phyloP scores from a whole-genome alignment of 1,284 basidiomycete species.

The Sporisorium exsertum region DNA sequence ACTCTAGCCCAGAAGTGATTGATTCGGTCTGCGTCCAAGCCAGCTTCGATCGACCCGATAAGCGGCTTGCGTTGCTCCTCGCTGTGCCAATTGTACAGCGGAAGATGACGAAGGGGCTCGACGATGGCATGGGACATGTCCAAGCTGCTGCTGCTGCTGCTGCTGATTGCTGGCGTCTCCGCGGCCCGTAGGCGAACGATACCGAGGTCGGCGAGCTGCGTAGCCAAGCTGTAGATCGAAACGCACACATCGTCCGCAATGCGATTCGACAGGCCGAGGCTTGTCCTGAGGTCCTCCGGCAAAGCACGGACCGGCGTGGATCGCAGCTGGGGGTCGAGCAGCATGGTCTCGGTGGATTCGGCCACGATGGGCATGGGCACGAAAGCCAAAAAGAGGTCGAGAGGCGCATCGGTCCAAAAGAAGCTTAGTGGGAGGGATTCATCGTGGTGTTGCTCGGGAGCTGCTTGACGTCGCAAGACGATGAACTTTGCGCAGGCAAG shows the following conservation, averaged over 20 bases:
- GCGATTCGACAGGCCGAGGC: constrained; percentile 19
- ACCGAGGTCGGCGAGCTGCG: constrained; percentile 29
- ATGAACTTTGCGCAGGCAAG: constrained; percentile 29
- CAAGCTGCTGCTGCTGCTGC: neutral
- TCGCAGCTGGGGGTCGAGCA: constrained; percentile 20
- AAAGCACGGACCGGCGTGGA: constrained; percentile 21
- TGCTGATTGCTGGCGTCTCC: neutral
- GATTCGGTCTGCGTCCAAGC: constrained; percentile 25
- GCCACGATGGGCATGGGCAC: constrained; percentile 14
- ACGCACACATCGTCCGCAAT: constrained; percentile 15
- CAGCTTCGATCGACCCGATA: constrained; percentile 20
- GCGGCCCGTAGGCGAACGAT: constrained; percentile 13
- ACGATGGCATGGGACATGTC: constrained; percentile 3
- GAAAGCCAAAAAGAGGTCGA: constrained; percentile 45
- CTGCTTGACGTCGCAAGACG: neutral
- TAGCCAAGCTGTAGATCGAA: constrained; percentile 41
- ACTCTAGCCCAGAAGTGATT: constrained; percentile 33
- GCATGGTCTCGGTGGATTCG: constrained; percentile 19
- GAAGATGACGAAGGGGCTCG: constrained; percentile 19
- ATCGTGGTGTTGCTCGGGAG: neutral
- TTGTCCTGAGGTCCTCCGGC: constrained; percentile 24
- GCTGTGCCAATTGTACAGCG: constrained; percentile 33
- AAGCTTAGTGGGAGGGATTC: constrained; percentile 37
- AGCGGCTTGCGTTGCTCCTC: constrained; percentile 26
- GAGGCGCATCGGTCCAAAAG: constrained; percentile 54